Evolutionary conservation across 1,284 basidiomycete genomes (phyloP), one percentile per base, ranked within the genome.

Genomic region (Rhodotorula sp.): DNA sequence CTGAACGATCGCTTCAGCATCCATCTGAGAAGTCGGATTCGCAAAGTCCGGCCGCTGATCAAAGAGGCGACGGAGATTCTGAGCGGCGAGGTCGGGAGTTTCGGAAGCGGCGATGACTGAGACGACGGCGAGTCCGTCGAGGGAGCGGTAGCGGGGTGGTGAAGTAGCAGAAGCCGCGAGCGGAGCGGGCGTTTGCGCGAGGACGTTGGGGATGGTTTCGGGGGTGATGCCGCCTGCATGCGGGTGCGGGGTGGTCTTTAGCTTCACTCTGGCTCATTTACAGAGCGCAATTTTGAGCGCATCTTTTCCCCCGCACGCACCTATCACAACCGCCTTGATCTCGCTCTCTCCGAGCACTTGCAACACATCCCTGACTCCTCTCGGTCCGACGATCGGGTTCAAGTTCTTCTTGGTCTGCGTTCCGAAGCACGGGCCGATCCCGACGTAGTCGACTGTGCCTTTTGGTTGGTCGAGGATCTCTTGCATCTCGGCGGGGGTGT

Each of bases 61-160:
- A 54, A 68, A 76, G 21, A 71, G 63, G 23, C 19, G 8, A 6
- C 57, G 21, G 15, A 76, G 69, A 34, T 67, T 49, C 2, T 43
- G 31, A 3, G 69, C 64, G 6, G 70, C 70, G 10, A 64, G 23
- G 28, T 87, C 80, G 38, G 95, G 92, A n/a, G 87, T 83, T 0
- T 68, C 60, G 0, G 91, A 89, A 2, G 87, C 85, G 18, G 92
- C 86, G 72, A 98, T 93, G 45, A 94, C 93, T 23, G 92, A 94
- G 64, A 97, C 91, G 63, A 97, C 88, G 10, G 95, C 95, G 28
- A 97, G 85, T 0, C 95, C 95, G 74, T 91, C 88, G 26, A 95
- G 82, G 0, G 83, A 69, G 31, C 80, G 73, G 56, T 77, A 77
- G 10, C 52, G 47, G 31, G 65, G 67, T 0, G 55, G 34, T 2